Base-by-base conservation (phyloP, 2,329 filamentous ascomycete genomes). In the Trichoderma asperellum region DNA sequence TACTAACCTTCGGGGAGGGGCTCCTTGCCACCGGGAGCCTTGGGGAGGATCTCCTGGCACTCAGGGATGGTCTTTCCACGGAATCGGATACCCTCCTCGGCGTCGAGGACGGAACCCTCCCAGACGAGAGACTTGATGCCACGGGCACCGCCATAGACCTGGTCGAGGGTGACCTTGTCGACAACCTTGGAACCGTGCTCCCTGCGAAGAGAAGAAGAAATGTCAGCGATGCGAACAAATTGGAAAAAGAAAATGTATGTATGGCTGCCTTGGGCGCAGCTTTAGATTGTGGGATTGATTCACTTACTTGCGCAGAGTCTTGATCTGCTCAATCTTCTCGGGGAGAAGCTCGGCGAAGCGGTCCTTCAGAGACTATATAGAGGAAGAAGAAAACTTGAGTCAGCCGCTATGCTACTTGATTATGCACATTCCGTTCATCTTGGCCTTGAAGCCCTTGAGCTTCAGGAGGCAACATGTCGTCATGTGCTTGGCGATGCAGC, bases 61-160 rank as follows among this genome's bases (percentile, higher is more conserved):
- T 99, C 96, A 77, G 96, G 96, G 78, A 99, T 99, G 75, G 96
- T 99, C 89, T 95, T 96, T 86, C 96, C 96, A 81, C 96, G 92
- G 91, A 99, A 99, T 78, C 96, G 93, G 84, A 99, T 99, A 86
- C 96, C 96, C 89, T 99, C 96, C 87, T 98, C 94, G 70, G 95
- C 89, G 85, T 99, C 96, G 78, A 99, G 92, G 77, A 99, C 96
- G 78, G 96, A 99, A 77, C 95, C 91, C 86, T 99, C 96, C 96
- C 96, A 99, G 78, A 99, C 96, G 72, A 99, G 91, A 76, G 91
- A 91, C 90, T 98, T 99, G 86, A 99, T 97, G 79, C 96, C 95
- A 87, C 96, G 95, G 80, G 96, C 96, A 90, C 96, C 96, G 82
- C 96, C 96, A 83, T 98, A 99, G 81, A 97, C 96, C 87, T 99